Conservation (phyloP, 768 basidiomycete species). For the Sistotremastrum niveocremeum region DNA sequence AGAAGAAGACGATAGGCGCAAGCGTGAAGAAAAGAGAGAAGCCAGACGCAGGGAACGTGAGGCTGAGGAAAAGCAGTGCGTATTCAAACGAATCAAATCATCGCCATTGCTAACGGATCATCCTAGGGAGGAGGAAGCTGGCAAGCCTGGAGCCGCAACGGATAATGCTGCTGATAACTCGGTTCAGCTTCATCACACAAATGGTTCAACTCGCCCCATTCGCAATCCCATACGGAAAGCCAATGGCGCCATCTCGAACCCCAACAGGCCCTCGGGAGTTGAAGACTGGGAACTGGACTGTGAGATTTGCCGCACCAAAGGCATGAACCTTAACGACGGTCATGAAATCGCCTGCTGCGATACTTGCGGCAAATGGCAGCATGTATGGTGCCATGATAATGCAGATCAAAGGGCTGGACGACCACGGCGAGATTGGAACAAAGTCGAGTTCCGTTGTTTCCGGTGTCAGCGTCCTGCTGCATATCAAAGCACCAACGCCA, state of each 20-base stretch:
- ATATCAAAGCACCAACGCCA: too few species aligned
- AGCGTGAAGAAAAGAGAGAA: constrained; percentile 34
- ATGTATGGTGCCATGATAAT: constrained; percentile 71
- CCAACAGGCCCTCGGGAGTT: constrained; percentile 37
- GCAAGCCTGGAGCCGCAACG: too few species aligned
- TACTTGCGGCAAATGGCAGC: constrained; percentile 77
- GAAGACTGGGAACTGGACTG: constrained; percentile 83
- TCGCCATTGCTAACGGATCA: too few species aligned
- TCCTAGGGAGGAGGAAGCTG: too few species aligned
- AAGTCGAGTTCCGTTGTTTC: constrained; percentile 69
- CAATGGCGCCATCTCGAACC: constrained; percentile 22
- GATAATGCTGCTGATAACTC: too few species aligned
- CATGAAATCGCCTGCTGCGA: constrained; percentile 44
- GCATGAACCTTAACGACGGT: constrained; percentile 43
- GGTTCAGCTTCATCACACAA: too few species aligned
- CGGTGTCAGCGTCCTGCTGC: constrained; percentile 27
- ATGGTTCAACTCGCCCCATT: too few species aligned
- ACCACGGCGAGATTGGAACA: constrained; percentile 67
- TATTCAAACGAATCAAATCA: neutral
- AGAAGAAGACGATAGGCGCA: constrained; percentile 25
- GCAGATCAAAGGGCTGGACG: constrained; percentile 52
- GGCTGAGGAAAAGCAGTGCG: constrained; percentile 25
- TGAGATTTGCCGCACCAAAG: constrained; percentile 65
- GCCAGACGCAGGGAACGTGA: constrained; percentile 34
- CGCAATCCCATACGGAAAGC: neutral